A percentile compares a stretch with the other conserved stretches of the same genome.
phyloP scores from a whole-genome alignment of 768 basidiomycete species.

The Fibroporia radiculosa region DNA sequence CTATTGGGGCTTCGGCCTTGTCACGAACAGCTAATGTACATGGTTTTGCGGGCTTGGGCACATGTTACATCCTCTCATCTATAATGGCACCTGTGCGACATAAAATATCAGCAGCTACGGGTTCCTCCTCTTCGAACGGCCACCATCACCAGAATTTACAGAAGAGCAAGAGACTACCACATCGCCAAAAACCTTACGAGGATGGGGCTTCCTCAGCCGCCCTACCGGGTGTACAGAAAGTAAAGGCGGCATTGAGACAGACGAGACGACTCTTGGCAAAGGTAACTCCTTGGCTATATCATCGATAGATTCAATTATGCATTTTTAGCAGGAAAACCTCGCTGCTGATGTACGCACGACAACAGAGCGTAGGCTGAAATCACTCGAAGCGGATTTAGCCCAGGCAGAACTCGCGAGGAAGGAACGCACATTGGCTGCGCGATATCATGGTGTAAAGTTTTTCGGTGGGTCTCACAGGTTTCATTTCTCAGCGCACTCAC shows the following conservation, averaged over 20 bases:
- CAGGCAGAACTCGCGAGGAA: constrained; percentile 54
- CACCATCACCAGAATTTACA: background rate
- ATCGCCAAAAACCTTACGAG: background rate
- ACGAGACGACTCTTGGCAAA: constrained; percentile 76
- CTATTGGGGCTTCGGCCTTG: no score
- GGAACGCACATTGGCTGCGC: constrained; percentile 64
- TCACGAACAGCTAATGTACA: no score
- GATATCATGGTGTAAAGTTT: constrained; percentile 91
- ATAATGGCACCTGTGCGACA: background rate
- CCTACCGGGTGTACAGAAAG: constrained; percentile 69
- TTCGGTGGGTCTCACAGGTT: constrained; percentile 59
- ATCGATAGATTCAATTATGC: background rate
- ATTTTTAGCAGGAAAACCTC: constrained; percentile 51
- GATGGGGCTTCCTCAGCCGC: background rate
- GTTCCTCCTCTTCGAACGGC: background rate
- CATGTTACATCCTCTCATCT: no score
- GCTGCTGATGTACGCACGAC: constrained; percentile 80
- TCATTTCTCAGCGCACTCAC: background rate
- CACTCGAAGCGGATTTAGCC: constrained; percentile 66
- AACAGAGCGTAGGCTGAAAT: constrained; percentile 70
- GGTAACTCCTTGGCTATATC: constrained; percentile 28
- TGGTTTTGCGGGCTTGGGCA: no score
- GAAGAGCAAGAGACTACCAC: background rate
- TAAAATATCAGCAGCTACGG: background rate
- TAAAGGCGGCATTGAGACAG: constrained; percentile 81